These are phyloP conservation scores for Pseudozyma hubeiensis DNA, from an alignment of 1,284 basidiomycete species.

Conservation along the genomic window DNA sequence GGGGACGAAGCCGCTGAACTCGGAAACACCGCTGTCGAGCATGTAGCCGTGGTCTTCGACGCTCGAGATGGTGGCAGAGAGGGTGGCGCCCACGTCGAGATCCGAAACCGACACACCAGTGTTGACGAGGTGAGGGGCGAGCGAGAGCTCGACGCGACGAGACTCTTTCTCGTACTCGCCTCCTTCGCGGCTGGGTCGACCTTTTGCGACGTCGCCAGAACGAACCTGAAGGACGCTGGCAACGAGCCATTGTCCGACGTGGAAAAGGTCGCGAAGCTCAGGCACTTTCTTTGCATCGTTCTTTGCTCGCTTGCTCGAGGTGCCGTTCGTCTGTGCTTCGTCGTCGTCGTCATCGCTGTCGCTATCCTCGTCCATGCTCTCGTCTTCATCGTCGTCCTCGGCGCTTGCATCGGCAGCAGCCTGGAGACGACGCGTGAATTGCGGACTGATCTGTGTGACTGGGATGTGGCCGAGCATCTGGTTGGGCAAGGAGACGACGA, in stretches of 20 bases:
- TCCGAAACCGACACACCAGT: constrained; percentile 82
- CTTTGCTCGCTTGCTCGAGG: constrained; percentile 14
- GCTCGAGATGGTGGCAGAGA: constrained; percentile 73
- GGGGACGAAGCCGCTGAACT: constrained; percentile 65
- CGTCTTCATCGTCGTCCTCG: constrained; percentile 72
- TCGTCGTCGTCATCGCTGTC: constrained; percentile 69
- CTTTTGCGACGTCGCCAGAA: constrained; percentile 73
- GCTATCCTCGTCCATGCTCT: constrained; percentile 45
- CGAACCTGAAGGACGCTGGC: constrained; percentile 80
- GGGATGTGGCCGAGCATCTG: constrained; percentile 95
- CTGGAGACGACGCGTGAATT: constrained; percentile 78
- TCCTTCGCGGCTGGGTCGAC: constrained; percentile 72
- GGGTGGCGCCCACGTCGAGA: constrained; percentile 71
- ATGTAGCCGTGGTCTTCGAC: constrained; percentile 95
- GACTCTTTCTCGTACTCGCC: constrained; percentile 65
- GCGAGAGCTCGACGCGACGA: constrained; percentile 80
- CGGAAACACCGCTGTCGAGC: constrained; percentile 79
- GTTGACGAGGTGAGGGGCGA: constrained; percentile 88
- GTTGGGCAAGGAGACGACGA: constrained; percentile 92
- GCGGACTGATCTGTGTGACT: constrained; percentile 90
- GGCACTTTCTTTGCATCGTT: constrained; percentile 43
- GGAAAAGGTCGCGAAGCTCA: constrained; percentile 76
- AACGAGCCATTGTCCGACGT: constrained; percentile 85
- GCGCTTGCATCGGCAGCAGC: constrained; percentile 69
- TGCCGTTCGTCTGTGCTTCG: constrained; percentile 32